These are phyloP conservation scores for Madurella mycetomatis DNA, from an alignment of 2,329 filamentous ascomycete genomes.

Conservation along the genomic window DNA sequence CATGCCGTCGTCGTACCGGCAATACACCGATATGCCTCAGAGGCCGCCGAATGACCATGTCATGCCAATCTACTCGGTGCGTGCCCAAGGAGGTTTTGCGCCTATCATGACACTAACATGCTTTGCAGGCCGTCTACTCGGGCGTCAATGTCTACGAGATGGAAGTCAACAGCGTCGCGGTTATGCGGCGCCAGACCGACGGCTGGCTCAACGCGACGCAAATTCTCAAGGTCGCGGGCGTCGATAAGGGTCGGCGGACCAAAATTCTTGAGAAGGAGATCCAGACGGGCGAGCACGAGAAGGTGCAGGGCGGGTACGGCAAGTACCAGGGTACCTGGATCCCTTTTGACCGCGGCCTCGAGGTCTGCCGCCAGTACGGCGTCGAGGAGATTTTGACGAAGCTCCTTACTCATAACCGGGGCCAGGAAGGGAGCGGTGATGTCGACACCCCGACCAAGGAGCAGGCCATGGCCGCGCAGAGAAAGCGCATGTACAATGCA, in stretches of 20 bases:
- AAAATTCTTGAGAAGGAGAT: constrained; percentile 99
- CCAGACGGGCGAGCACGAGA: constrained; percentile 91
- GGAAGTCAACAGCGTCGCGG: constrained; percentile 88
- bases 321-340: constrained; percentile 99
- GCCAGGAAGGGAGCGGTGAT: constrained; percentile 67
- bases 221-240: constrained; percentile 93
- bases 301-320: constrained; percentile 96
- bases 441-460: constrained; percentile 97
- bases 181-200: constrained; percentile 93
- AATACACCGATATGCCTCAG: constrained; percentile 37
- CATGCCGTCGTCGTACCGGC: constrained; percentile 35
- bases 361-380: constrained; percentile 78
- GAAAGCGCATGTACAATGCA: constrained; percentile 86
- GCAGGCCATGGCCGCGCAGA: constrained; percentile 92
- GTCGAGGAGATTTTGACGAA: constrained; percentile 74
- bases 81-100: constrained; percentile 21
- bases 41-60: constrained; percentile 37
- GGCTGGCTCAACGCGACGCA: constrained; percentile 98
- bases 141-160: constrained; percentile 97
- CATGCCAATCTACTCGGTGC: constrained; percentile 60
- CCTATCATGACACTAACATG: constrained; percentile 10
- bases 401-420: constrained; percentile 75
- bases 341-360: constrained; percentile 82
- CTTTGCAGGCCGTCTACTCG: constrained; percentile 73
- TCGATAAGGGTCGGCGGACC: constrained; percentile 95